Evolutionary conservation across 2,329 filamentous ascomycete species (phyloP).

Genomic region (Coniochaeta ligniaria): DNA sequence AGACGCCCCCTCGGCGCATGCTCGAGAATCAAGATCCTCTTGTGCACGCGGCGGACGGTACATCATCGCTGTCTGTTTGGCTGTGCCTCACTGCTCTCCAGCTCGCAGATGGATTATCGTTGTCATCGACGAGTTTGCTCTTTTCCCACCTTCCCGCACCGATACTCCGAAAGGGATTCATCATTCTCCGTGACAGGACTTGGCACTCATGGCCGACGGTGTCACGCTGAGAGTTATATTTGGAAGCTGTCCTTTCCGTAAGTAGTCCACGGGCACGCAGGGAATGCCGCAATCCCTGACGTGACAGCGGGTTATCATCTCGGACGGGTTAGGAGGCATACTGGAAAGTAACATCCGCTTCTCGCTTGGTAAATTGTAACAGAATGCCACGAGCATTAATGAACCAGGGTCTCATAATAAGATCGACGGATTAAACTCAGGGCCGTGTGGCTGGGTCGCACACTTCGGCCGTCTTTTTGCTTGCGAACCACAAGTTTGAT

Average conservation of each 20-base stretch:
- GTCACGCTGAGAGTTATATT: background rate
- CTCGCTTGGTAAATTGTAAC: background rate
- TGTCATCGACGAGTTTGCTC: background rate
- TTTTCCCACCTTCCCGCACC: background rate
- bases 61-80: background rate
- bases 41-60: background rate
- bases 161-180: background rate
- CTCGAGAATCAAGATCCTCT: background rate
- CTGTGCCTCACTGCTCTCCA: background rate
- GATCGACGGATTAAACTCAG: constrained; percentile 15
- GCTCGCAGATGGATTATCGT: background rate
- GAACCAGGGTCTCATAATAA: constrained; percentile 13
- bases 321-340: background rate
- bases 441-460: constrained; percentile 11
- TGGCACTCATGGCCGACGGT: background rate
- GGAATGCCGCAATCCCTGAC: background rate
- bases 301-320: background rate
- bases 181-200: background rate
- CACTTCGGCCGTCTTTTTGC: background rate
- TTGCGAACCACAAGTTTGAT: too few species aligned
- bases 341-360: constrained; percentile 3
- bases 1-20: background rate
- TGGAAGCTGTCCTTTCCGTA: constrained; percentile 1
- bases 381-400: constrained; percentile 7
- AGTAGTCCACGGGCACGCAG: background rate